phyloP scores from a whole-genome alignment of 768 basidiomycete species.

The Mycena belliarum region DNA sequence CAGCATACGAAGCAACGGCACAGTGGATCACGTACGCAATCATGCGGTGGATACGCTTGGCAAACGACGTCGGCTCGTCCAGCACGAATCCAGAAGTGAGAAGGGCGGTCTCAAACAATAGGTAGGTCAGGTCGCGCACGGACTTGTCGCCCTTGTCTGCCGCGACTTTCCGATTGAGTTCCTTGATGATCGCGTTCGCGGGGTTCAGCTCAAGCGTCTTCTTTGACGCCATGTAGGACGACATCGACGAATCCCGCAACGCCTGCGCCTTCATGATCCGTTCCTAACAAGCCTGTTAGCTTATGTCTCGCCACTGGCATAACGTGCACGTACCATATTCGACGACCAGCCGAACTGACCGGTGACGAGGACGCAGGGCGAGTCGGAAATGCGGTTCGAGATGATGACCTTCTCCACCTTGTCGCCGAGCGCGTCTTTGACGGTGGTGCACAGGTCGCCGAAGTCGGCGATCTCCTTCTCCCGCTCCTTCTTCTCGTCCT shows the following conservation, averaged over 20 bases:
- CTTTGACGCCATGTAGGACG: constrained; percentile 98
- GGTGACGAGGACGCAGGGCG: constrained; percentile 95
- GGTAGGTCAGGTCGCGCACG: constrained; percentile 92
- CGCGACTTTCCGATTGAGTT: constrained; percentile 91
- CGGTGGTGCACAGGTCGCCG: constrained; percentile 86
- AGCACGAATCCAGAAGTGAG: constrained; percentile 95
- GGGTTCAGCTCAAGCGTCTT: constrained; percentile 98
- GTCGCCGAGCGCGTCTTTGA: constrained; percentile 98
- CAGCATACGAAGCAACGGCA: constrained; percentile 2
- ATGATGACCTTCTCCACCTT: constrained; percentile 99
- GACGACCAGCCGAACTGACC: constrained; percentile 99
- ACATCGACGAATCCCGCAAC: constrained; percentile 94
- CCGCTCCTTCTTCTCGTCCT: constrained; percentile 91
- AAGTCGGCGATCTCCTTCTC: constrained; percentile 85
- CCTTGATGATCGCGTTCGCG: constrained; percentile 89
- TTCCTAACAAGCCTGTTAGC: constrained; percentile 47
- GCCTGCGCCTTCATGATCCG: constrained; percentile 99
- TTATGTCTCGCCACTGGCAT: background rate
- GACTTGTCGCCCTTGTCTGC: constrained; percentile 99
- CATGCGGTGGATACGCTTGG: constrained; percentile 97
- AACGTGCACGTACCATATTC: constrained; percentile 74
- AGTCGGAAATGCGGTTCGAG: constrained; percentile 97
- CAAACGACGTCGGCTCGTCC: constrained; percentile 92
- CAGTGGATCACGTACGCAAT: constrained; percentile 59
- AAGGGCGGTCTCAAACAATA: constrained; percentile 95